Conservation (phyloP, 495 filamentous ascomycete genomes). For the Sordaria brevicollis region DNA sequence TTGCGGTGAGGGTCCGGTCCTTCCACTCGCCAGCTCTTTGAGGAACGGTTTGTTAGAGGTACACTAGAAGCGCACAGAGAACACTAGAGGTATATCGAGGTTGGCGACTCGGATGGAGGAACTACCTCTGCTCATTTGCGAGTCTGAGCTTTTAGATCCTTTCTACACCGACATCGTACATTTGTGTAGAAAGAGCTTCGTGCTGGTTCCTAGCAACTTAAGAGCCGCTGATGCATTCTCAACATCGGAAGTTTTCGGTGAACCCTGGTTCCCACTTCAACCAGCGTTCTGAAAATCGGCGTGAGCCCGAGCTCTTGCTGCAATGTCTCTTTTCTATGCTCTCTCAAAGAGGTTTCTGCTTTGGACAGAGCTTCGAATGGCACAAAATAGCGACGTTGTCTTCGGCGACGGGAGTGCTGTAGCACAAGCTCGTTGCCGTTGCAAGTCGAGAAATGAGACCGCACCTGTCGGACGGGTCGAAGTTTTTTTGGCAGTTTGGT, state of each 20-base stretch:
- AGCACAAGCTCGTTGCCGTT: background rate
- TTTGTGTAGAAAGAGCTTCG: background rate
- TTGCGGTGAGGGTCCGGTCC: slow-evolving; percentile 15
- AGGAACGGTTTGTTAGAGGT: background rate
- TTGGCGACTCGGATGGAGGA: background rate
- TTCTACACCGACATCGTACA: background rate
- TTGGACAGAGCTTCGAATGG: background rate
- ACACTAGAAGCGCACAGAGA: background rate
- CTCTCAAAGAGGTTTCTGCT: background rate
- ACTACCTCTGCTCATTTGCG: background rate
- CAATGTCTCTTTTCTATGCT: background rate
- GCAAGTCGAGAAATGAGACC: background rate
- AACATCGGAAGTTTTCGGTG: background rate
- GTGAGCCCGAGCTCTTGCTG: background rate
- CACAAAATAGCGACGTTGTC: background rate
- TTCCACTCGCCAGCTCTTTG: background rate
- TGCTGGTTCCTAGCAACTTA: background rate
- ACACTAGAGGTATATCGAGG: background rate
- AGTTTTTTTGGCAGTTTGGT: slow-evolving; percentile 9
- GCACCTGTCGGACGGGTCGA: slow-evolving; percentile 1
- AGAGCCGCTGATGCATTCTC: background rate
- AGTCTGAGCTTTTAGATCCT: background rate
- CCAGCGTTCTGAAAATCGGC: background rate
- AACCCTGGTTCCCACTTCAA: background rate
- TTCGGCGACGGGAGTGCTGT: background rate